phyloP scores from a whole-genome alignment of 306 rosid species.

The Cicer cuneatum region DNA sequence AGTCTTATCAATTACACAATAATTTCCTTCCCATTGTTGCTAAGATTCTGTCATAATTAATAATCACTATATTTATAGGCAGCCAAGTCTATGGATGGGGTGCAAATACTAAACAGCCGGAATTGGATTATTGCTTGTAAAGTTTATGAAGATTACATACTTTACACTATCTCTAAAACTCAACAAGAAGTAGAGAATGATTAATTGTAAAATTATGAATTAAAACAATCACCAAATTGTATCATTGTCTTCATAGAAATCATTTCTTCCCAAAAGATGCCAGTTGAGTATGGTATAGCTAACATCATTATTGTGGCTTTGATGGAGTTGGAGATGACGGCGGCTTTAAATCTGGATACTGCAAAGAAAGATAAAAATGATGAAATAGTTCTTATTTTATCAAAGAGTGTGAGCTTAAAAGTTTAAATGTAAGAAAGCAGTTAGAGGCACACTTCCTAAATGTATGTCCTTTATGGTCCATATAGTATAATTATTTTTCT shows the following conservation, averaged over 20 bases:
- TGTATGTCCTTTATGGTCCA: too few relatives aligned
- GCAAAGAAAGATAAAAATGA: slow-evolving; percentile 35
- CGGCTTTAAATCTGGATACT: slow-evolving; percentile 87
- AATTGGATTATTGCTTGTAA: slow-evolving; percentile 13
- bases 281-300: slow-evolving; percentile 10
- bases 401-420: neutral
- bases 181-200: slow-evolving; percentile 31
- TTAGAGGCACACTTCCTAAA: neutral
- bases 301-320: slow-evolving; percentile 57
- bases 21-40: slow-evolving; percentile 33
- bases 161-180: slow-evolving; percentile 32
- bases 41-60: neutral
- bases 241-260: slow-evolving; percentile 12
- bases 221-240: slow-evolving; percentile 20
- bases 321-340: slow-evolving; percentile 82
- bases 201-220: slow-evolving; percentile 1
- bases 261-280: slow-evolving; percentile 26
- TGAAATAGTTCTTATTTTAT: neutral
- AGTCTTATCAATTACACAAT: neutral
- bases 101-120: neutral
- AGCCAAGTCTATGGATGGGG: too few relatives aligned
- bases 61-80: neutral
- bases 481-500: too few relatives aligned
- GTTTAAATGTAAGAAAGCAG: slow-evolving; percentile 16
- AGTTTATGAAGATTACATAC: slow-evolving; percentile 4